Evolutionary conservation across 2,329 filamentous ascomycete genomes (phyloP).

Genomic region (Penicillium sp.): DNA sequence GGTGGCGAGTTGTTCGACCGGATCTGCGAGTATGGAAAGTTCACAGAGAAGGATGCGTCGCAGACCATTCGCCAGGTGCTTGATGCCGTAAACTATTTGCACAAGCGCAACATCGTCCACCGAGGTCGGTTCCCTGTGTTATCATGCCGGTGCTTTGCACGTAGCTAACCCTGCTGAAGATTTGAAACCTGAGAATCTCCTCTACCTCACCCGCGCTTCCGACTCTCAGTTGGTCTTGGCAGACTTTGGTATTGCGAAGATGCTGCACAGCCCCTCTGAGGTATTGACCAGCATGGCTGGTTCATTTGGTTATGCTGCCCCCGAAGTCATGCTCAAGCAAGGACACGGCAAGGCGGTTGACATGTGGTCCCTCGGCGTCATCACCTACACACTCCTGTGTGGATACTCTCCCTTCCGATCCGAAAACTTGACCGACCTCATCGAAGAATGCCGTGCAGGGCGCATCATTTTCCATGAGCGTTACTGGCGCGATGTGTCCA

Average conservation of each 20-base stretch:
- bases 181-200: conserved; percentile 94
- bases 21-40: conserved; percentile 96
- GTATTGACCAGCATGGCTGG: conserved; percentile 97
- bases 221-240: conserved; percentile 87
- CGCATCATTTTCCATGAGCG: conserved; percentile 92
- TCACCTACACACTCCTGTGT: conserved; percentile 96
- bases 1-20: conserved; percentile 96
- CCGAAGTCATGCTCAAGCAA: conserved; percentile 96
- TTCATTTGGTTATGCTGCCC: conserved; percentile 95
- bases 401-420: conserved; percentile 97
- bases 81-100: conserved; percentile 88
- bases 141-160: neutral
- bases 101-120: conserved; percentile 92
- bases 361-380: conserved; percentile 99
- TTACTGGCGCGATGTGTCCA: conserved; percentile 97
- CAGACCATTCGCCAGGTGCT: conserved; percentile 94
- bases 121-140: conserved; percentile 58
- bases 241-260: conserved; percentile 98
- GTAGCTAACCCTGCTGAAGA: conserved; percentile 52
- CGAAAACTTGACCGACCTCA: conserved; percentile 86
- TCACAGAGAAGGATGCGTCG: conserved; percentile 96
- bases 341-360: conserved; percentile 98
- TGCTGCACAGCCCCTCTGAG: conserved; percentile 84
- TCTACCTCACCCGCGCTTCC: conserved; percentile 76
- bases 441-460: conserved; percentile 84